Conservation (phyloP, 73 alveolate species). For the Stentor coeruleus region DNA sequence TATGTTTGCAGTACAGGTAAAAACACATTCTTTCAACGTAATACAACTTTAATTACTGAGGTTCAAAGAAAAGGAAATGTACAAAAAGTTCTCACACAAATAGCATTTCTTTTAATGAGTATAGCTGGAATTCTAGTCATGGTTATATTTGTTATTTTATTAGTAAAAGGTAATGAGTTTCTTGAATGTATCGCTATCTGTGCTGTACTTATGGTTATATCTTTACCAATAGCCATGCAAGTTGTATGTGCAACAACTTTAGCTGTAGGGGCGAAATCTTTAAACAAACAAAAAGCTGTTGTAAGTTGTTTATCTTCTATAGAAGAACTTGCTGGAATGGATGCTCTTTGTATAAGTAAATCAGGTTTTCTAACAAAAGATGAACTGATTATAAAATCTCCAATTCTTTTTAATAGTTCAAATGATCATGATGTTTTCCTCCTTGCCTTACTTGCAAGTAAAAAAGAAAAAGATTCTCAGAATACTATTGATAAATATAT, state of each 20-base stretch:
- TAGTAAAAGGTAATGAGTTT: slow-evolving; percentile 13
- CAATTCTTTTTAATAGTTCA: not conserved
- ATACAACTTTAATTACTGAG: not conserved
- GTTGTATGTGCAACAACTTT: slow-evolving; percentile 26
- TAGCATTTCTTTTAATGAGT: not conserved
- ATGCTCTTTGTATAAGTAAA: slow-evolving; percentile 73
- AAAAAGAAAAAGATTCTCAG: not conserved
- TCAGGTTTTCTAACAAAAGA: slow-evolving; percentile 69
- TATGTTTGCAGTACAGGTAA: slow-evolving; percentile 12
- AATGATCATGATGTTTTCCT: not conserved
- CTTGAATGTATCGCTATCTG: not conserved
- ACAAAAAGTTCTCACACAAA: not conserved
- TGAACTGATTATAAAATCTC: slow-evolving; percentile 37
- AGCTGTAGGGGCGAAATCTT: slow-evolving; percentile 49
- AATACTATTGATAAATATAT: slow-evolving; percentile 19
- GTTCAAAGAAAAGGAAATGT: not conserved
- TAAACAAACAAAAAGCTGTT: slow-evolving; percentile 52
- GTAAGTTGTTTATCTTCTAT: slow-evolving; percentile 71
- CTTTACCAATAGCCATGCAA: slow-evolving; percentile 29
- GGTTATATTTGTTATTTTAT: not conserved
- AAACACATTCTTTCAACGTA: not conserved
- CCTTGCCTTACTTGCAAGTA: slow-evolving; percentile 8
- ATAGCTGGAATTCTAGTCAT: not conserved
- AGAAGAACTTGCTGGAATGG: slow-evolving; percentile 73
- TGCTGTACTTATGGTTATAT: slow-evolving; percentile 9